Base-by-base conservation (phyloP, 371 early-diverging fungal genomes). In the Mucor irregularis region DNA sequence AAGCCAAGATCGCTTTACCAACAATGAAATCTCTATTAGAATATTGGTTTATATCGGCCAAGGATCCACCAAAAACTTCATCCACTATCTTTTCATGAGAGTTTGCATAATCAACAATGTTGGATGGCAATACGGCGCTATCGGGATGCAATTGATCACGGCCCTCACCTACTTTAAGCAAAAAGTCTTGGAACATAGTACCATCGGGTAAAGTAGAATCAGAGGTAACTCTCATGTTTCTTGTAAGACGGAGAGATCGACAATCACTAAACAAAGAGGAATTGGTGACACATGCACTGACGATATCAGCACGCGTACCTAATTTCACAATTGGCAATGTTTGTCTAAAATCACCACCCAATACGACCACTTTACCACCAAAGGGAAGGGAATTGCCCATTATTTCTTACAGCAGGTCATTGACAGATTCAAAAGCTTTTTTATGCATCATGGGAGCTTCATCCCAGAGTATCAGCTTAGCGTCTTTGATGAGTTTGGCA, bases 291-390 rank as follows among this genome's bases (percentile, higher is more conserved):
- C 54, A 54, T 30, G 33, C n/a, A n/a, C 55, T 24, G 14, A 59
- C 44, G 34, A 53, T 45, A 7, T 53, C 38, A n/a, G 21, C 3
- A 22, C 43, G 46, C 4, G 38, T 25, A 7, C 53, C 61, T 11
- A 28, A 40, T n/a, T 38, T 42, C 19, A 60, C 14, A 5, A 62
- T 51, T 3, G 68, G 68, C 0, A 48, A 49, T 3, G 58, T 52
- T 34, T 68, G 68, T 16, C 54, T 21, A 33, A 65, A 67, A 43
- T 59, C 57, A 14, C 52, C 52, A 30, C 52, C 61, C 39, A 67
- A 62, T 7, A 69, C 54, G 1, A 67, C 29, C 3, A 62, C 21
- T 37, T 55, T 53, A 4, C 66, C 66, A 42, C 68, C 69, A 56
- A 74, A 69, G 24, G 65, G 57, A 13, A 56, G 33, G 10, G 58